A percentile compares a stretch with the other conserved stretches of the same genome.
Evolutionary conservation across 306 rosid species (phyloP).

Genomic region (Rubus idaeus): DNA sequence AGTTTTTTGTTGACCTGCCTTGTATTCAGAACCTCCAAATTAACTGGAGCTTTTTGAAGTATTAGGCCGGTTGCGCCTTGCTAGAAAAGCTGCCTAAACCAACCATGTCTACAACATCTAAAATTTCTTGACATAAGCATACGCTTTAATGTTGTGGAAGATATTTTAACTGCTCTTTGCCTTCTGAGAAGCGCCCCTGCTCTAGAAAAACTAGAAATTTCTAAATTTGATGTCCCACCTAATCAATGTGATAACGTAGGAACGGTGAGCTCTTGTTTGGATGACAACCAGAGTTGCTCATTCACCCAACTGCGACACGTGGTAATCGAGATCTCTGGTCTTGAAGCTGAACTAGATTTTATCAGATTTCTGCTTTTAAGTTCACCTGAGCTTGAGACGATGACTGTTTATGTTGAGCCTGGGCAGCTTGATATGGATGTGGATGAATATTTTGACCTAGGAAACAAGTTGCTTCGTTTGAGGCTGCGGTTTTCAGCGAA

Average conservation of each 20-base stretch:
- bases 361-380: slow-evolving; percentile 42
- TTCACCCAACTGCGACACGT: slow-evolving; percentile 38
- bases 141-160: too few species aligned
- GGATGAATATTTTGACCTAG: slow-evolving; percentile 17
- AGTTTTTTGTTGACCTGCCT: too few species aligned
- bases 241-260: not conserved
- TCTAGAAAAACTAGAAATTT: slow-evolving; percentile 45
- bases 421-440: not conserved
- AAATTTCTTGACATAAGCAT: slow-evolving; percentile 47
- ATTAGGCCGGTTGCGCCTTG: too few species aligned
- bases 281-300: slow-evolving; percentile 19
- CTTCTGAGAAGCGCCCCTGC: slow-evolving; percentile 54
- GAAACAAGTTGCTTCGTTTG: slow-evolving; percentile 42
- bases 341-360: slow-evolving; percentile 45
- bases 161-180: slow-evolving; percentile 49
- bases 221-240: not conserved
- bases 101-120: too few species aligned
- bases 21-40: too few species aligned
- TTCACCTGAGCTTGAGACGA: slow-evolving; percentile 46
- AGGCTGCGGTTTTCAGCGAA: slow-evolving; percentile 34
- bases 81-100: slow-evolving; percentile 42
- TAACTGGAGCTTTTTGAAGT: too few species aligned
- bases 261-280: slow-evolving; percentile 27
- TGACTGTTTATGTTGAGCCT: slow-evolving; percentile 29
- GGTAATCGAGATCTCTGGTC: slow-evolving; percentile 39